Evolutionary conservation across 108 stramenopile genomes (phyloP).

Genomic region (Schizochytrium sp.): DNA sequence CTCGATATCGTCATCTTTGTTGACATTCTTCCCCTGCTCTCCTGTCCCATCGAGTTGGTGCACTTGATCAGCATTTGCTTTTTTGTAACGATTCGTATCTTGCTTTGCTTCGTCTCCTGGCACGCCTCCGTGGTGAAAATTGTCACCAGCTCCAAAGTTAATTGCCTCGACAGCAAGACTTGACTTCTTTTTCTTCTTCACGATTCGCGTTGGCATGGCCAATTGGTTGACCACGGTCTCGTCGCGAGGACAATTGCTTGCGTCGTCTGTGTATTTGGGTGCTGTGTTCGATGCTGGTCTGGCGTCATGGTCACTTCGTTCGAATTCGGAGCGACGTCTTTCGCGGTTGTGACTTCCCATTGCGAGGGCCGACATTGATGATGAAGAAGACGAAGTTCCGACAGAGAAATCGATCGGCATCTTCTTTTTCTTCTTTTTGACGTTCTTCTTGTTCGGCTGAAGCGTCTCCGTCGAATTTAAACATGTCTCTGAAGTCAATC

Average conservation of each 20-base stretch:
- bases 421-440: not conserved
- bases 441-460: not conserved
- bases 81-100: not conserved
- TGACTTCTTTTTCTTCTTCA: not conserved
- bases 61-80: too few species aligned
- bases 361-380: too few species aligned
- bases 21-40: not conserved
- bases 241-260: not conserved
- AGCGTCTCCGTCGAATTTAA: not conserved
- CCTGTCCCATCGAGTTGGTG: not conserved
- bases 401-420: not conserved
- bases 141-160: not conserved
- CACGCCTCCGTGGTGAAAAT: not conserved
- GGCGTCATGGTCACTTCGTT: not conserved
- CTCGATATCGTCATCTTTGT: not conserved
- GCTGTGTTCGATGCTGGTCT: not conserved
- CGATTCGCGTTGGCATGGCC: not conserved
- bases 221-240: not conserved
- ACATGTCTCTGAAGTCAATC: too few species aligned
- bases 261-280: not conserved
- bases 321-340: not conserved
- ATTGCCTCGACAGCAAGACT: not conserved
- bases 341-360: not conserved
- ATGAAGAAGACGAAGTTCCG: not conserved
- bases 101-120: not conserved